Percentiles rank a stretch among this genome's conserved stretches.
These are phyloP conservation scores for Amanita polypyramis DNA, from an alignment of 768 basidiomycete species.

Conservation along the genomic window DNA sequence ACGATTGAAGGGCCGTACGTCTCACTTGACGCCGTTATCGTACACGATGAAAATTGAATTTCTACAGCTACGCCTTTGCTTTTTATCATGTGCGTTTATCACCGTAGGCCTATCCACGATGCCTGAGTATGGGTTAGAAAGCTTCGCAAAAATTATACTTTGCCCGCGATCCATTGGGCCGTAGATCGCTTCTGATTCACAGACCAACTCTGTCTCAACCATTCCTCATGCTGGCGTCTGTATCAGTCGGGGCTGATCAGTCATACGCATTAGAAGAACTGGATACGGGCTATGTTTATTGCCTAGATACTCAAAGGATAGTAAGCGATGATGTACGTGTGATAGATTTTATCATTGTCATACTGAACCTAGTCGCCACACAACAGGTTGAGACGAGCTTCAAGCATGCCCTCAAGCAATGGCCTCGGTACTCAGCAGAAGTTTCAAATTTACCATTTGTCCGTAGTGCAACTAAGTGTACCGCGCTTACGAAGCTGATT, in stretches of 20 bases:
- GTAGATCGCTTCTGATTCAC: constrained; percentile 75
- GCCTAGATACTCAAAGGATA: constrained; percentile 31
- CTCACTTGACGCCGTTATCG: neutral
- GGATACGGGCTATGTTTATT: constrained; percentile 44
- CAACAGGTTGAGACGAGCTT: neutral
- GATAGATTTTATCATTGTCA: neutral
- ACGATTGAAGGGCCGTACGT: constrained; percentile 77
- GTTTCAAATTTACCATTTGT: constrained; percentile 17
- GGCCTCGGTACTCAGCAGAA: neutral
- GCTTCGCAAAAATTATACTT: constrained; percentile 46
- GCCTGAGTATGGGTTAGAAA: constrained; percentile 21
- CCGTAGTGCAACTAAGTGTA: constrained; percentile 11
- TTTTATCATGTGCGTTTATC: constrained; percentile 54
- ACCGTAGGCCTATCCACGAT: neutral
- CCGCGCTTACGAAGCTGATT: neutral
- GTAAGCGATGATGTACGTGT: constrained; percentile 10
- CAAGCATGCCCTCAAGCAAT: neutral
- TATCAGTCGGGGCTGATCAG: constrained; percentile 39
- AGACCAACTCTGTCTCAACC: constrained; percentile 37
- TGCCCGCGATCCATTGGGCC: constrained; percentile 75
- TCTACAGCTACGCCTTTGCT: constrained; percentile 66
- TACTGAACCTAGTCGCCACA: neutral
- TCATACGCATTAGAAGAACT: constrained; percentile 52
- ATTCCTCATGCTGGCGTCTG: constrained; percentile 55
- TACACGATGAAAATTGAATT: neutral